Conservation (phyloP, 345 rosid genomes). For the Nasturtium officinale region DNA sequence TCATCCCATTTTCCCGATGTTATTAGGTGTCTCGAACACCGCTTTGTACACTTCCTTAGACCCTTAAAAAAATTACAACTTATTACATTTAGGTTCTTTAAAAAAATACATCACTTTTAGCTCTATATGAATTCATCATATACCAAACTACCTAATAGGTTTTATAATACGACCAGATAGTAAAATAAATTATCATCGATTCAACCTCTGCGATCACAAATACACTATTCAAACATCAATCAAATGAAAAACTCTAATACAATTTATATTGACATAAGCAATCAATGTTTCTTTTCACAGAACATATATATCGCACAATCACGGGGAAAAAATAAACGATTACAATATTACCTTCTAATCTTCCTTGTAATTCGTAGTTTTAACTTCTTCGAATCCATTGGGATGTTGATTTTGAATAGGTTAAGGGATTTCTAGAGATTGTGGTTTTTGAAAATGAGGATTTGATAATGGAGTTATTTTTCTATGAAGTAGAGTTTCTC, state of each 20-base stretch:
- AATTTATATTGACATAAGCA: not conserved
- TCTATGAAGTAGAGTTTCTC: not conserved
- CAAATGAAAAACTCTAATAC: not conserved
- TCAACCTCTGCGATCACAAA: not conserved
- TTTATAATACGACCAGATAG: not conserved
- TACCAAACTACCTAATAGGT: not conserved
- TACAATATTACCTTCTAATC: slow-evolving; percentile 12
- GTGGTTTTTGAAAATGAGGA: not conserved
- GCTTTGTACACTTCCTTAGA: too few species aligned
- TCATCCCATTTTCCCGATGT: not conserved
- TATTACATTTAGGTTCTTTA: not conserved
- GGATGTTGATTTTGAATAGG: not conserved
- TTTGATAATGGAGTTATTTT: not conserved
- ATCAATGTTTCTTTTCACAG: not conserved
- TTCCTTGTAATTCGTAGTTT: slow-evolving; percentile 15
- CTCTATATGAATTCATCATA: not conserved
- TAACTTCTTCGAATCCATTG: slow-evolving; percentile 32
- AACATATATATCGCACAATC: not conserved
- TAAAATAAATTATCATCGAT: not conserved
- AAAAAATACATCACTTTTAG: not conserved
- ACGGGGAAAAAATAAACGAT: not conserved
- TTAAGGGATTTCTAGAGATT: not conserved
- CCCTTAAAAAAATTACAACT: too few species aligned
- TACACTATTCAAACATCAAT: not conserved
- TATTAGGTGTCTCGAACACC: not conserved